Evolutionary conservation across 495 filamentous ascomycete genomes (phyloP), one percentile per base, ranked within the genome.

Genomic region (Stereocaulon alpinum): DNA sequence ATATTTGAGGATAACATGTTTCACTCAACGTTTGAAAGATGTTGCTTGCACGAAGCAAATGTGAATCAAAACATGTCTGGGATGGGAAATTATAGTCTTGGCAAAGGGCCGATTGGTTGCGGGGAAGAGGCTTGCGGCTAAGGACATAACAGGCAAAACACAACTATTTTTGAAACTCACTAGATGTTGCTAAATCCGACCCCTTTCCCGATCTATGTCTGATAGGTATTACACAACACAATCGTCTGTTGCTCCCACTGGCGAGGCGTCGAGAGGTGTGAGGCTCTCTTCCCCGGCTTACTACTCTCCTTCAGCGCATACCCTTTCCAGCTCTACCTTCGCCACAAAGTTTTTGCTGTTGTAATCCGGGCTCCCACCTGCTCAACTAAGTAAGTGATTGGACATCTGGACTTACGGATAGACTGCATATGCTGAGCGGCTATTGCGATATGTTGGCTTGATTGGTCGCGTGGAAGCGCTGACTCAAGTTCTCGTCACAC

Each of bases 381-480:
- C 32, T 49, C 30, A 7, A 10, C 6, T 24, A 4, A n/a, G n/a
- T 11, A 43, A 10, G 3, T 47, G 0, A 45, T 54, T 27, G 51
- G 37, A 20, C 20, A 11, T 10, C 20, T 37, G 34, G 27, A n/a
- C 32, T 54, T 40, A 20, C 32, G 4, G 40, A 59, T 59, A 59
- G 57, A 47, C 18, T 40, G 57, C 57, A 45, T 44, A 41, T 54
- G 37, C 53, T 61, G 59, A 43, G 59, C 59, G 59, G 53, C 59
- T 61, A 57, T 42, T 50, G 22, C 34, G 29, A 27, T 41, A 51
- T 52, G 24, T 40, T 40, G 40, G 14, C 18, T 7, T 59, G 57
- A 59, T 59, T 59, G 57, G 57, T 27, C 17, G 27, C 17, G 17
- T 17, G 12, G 48, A 45, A 53, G 42, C 52, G 59, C 59, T 61